Evolutionary conservation across 2,329 filamentous ascomycete genomes (phyloP), one percentile per base, ranked within the genome.

Genomic region (Blastomyces gilchristii): DNA sequence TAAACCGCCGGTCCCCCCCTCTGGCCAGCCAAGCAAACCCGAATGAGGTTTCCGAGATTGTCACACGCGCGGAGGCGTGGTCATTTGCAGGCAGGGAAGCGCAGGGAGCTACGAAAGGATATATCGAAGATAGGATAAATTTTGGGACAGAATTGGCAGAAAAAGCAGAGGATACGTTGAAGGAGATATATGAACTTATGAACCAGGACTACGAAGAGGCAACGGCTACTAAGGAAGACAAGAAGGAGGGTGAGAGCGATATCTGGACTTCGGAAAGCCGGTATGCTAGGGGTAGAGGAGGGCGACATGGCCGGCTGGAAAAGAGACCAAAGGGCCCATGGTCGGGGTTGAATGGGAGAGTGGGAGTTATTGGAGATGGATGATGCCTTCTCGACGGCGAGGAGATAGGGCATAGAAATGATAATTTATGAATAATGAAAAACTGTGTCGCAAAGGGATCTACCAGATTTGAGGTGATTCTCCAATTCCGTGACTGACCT

Each of bases 71-170:
- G 18, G 70, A 76, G 66, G 74, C 74, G 47, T 77, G 75, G 75
- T 71, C 73, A 9, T 77, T 76, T 67, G 75, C 75, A 16, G 74
- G 74, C 4, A 65, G 70, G 3, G 74, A 73, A 3, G 75, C 75
- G 3, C 65, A 67, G 39, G 65, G 68, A 12, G 68, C 65, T 43
- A 72, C 72, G 37, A 69, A 69, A 41, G 72, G 74, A 5, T 73
- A 71, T 63, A 69, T 76, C 14, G 71, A 76, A 54, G 67, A 72
- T 62, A 72, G 72, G 56, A 61, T 74, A 11, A 66, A 63, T 31
- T 63, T 74, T 41, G 74, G 74, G 3, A 69, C 60, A 3, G 73
- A 77, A 58, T 67, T 69, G 45, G 68, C 67, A 6, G 66, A 69
- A 37, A 70, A 71, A 12, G 72, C 74, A 39, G 65, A 70, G 8